These are phyloP conservation scores for Cynara cardunculus DNA, from an alignment of 129 eudicot genomes.

Conservation along the genomic window DNA sequence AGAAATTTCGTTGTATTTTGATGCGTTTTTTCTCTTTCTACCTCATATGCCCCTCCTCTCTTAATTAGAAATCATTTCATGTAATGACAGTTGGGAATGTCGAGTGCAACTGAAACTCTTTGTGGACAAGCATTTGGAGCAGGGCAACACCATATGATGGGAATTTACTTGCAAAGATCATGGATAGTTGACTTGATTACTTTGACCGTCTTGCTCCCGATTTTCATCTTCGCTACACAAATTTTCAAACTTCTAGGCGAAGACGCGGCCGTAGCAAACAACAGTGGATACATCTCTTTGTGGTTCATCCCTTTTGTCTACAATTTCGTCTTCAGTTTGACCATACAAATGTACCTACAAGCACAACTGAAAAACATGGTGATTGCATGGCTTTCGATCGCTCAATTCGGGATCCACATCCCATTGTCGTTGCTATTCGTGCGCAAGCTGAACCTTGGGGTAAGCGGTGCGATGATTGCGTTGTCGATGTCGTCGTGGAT, in stretches of 20 bases:
- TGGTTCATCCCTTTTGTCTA: slow-evolving; percentile 76
- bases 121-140: slow-evolving; percentile 85
- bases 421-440: slow-evolving; percentile 56
- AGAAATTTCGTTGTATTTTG: neutral
- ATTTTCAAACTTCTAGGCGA: slow-evolving; percentile 57
- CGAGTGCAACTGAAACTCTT: slow-evolving; percentile 78
- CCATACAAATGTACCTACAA: slow-evolving; percentile 69
- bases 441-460: slow-evolving; percentile 33
- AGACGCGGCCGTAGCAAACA: slow-evolving; percentile 41
- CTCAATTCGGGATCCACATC: slow-evolving; percentile 45
- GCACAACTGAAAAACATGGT: slow-evolving; percentile 70
- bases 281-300: slow-evolving; percentile 42
- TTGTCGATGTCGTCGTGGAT: slow-evolving; percentile 55
- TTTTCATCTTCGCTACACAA: slow-evolving; percentile 49
- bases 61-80: neutral
- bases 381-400: slow-evolving; percentile 51
- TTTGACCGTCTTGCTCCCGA: slow-evolving; percentile 51
- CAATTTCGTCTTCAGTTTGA: slow-evolving; percentile 57
- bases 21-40: too few species aligned
- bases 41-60: neutral
- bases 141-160: slow-evolving; percentile 73
- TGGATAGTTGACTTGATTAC: slow-evolving; percentile 65
- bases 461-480: slow-evolving; percentile 65
- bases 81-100: slow-evolving; percentile 61
- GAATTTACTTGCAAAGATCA: slow-evolving; percentile 69